Evolutionary conservation across 495 filamentous ascomycete species (phyloP).

Genomic region (Bombardia bombarda): DNA sequence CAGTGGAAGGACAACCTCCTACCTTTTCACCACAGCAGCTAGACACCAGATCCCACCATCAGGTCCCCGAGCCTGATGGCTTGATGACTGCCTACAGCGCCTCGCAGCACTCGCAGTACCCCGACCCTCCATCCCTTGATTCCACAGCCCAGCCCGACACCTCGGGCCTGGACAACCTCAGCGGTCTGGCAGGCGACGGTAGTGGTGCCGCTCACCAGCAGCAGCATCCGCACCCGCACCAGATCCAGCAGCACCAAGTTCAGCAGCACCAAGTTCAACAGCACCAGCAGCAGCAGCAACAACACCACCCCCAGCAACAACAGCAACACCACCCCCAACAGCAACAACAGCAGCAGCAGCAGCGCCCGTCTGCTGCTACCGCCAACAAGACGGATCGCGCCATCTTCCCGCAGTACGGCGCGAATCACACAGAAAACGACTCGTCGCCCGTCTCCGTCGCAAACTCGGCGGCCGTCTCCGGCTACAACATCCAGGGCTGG

Average conservation of each 20-base stretch:
- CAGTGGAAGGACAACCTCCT: constrained; percentile 17
- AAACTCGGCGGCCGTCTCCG: constrained; percentile 21
- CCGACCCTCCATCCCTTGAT: constrained; percentile 18
- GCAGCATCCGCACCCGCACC: constrained; percentile 12
- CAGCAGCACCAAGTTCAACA: constrained; percentile 18
- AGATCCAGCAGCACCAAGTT: constrained; percentile 8
- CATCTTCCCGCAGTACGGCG: constrained; percentile 24
- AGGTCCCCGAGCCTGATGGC: constrained; percentile 20
- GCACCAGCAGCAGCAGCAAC: constrained; percentile 9
- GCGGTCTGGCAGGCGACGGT: constrained; percentile 15
- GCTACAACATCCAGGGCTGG: constrained; percentile 20
- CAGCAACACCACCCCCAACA: constrained; percentile 11
- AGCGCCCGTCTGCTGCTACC: constrained; percentile 12
- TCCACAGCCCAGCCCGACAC: constrained; percentile 18
- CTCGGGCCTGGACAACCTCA: constrained; percentile 16
- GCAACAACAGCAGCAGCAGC: constrained; percentile 16
- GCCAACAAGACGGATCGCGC: constrained; percentile 19
- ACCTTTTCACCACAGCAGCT: constrained; percentile 25
- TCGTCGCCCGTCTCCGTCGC: constrained; percentile 28
- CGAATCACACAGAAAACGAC: constrained; percentile 24
- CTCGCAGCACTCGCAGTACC: constrained; percentile 20
- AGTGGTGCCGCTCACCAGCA: constrained; percentile 7
- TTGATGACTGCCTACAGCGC: constrained; percentile 27
- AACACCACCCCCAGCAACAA: constrained; percentile 8
- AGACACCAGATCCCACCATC: constrained; percentile 11